Evolutionary conservation across 108 stramenopile genomes (phyloP).

Genomic region (Cyclotella choctawhatcheeana): DNA sequence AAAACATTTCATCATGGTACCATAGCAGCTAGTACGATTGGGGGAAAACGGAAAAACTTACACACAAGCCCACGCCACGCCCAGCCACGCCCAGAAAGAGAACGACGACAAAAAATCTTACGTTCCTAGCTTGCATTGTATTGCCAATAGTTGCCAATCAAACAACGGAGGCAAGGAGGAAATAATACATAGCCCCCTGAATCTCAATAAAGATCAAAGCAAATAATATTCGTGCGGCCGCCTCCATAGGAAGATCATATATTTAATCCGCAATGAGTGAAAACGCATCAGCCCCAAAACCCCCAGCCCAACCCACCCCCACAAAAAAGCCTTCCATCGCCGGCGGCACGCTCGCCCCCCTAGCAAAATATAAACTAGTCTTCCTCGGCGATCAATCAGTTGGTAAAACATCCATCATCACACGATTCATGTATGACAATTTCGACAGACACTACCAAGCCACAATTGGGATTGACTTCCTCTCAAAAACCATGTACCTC

Average conservation of each 20-base stretch:
- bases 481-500: constrained; percentile 98
- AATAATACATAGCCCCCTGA: too few relatives aligned
- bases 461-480: constrained; percentile 99
- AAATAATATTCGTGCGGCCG: too few relatives aligned
- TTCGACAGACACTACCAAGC: constrained; percentile 98
- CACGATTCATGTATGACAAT: constrained; percentile 96
- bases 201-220: too few relatives aligned
- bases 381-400: constrained; percentile 99
- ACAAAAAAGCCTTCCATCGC: constrained; percentile 21
- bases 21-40: background rate
- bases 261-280: constrained; percentile 27
- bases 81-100: too few relatives aligned
- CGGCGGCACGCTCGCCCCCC: constrained; percentile 75
- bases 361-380: constrained; percentile 98
- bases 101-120: too few relatives aligned
- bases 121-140: too few relatives aligned
- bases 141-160: too few relatives aligned
- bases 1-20: background rate
- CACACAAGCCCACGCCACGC: too few relatives aligned
- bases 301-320: constrained; percentile 27
- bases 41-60: too few relatives aligned
- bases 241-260: too few relatives aligned
- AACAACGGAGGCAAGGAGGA: too few relatives aligned
- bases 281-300: constrained; percentile 16
- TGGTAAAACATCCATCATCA: constrained; percentile 99